phyloP scores from a whole-genome alignment of 2,329 filamentous ascomycete genomes.

The Proliferodiscus dingleyae region DNA sequence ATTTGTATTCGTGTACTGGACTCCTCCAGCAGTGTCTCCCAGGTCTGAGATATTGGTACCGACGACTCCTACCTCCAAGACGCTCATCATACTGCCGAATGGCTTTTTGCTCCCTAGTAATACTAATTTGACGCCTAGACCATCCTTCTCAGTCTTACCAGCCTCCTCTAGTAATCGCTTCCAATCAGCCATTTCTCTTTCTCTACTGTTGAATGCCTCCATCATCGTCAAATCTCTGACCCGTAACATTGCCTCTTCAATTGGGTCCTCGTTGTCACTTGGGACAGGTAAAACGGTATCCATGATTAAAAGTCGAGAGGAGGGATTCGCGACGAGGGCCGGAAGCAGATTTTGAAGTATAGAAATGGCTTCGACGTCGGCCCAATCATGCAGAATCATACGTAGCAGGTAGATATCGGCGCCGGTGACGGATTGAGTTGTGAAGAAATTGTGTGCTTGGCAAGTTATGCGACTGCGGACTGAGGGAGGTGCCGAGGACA shows the following conservation, averaged over 20 bases:
- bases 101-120: slow-evolving; percentile 4
- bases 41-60: not conserved
- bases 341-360: slow-evolving; percentile 33
- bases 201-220: slow-evolving; percentile 33
- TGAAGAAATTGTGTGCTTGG: slow-evolving; percentile 25
- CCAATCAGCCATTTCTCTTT: slow-evolving; percentile 34
- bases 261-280: slow-evolving; percentile 20
- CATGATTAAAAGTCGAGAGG: slow-evolving; percentile 27
- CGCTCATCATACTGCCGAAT: slow-evolving; percentile 7
- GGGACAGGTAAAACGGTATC: slow-evolving; percentile 31
- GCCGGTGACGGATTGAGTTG: slow-evolving; percentile 24
- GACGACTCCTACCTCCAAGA: slow-evolving; percentile 1
- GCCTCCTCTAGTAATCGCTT: slow-evolving; percentile 21
- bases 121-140: slow-evolving; percentile 24
- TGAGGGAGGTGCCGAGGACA: slow-evolving; percentile 6
- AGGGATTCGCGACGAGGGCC: not conserved
- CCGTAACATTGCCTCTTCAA: slow-evolving; percentile 26
- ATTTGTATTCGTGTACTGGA: not conserved
- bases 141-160: not conserved
- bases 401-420: slow-evolving; percentile 43
- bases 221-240: slow-evolving; percentile 34
- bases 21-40: not conserved
- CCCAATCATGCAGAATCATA: slow-evolving; percentile 47
- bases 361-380: slow-evolving; percentile 34
- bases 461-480: slow-evolving; percentile 14